phyloP scores from a whole-genome alignment of 192 early-diverging fungal genomes.

The Fimicolochytrium jonesii region DNA sequence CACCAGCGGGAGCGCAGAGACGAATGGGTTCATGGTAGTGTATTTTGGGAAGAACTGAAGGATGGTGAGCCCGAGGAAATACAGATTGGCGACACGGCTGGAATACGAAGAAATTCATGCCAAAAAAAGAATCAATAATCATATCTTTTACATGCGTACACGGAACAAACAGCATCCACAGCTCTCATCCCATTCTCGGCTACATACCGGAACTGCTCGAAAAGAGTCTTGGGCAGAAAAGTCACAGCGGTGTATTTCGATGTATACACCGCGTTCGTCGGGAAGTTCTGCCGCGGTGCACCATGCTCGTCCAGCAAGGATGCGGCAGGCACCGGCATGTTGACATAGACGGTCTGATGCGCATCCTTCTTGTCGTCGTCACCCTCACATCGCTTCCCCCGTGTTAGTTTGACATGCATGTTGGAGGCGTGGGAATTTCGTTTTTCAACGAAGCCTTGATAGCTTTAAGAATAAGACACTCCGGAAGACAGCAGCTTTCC shows the following conservation, averaged over 20 bases:
- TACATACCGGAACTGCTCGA: constrained; percentile 83
- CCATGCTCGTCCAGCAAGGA: constrained; percentile 3
- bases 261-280: constrained; percentile 78
- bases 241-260: constrained; percentile 84
- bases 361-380: too few relatives aligned
- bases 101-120: too few relatives aligned
- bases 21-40: constrained; percentile 69
- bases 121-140: too few relatives aligned
- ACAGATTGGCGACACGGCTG: constrained; percentile 59
- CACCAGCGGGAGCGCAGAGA: constrained; percentile 78
- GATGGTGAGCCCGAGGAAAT: constrained; percentile 79
- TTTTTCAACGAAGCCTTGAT: too few relatives aligned
- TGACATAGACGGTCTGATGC: constrained; percentile 15
- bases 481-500: too few relatives aligned
- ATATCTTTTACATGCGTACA: constrained; percentile 9
- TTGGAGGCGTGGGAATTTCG: too few relatives aligned
- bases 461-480: too few relatives aligned
- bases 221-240: constrained; percentile 89
- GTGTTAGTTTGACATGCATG: too few relatives aligned
- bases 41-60: constrained; percentile 81
- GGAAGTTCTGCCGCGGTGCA: constrained; percentile 39
- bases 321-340: constrained; percentile 12
- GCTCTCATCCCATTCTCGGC: constrained; percentile 47
- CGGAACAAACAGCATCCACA: background rate
- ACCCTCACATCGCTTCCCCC: too few relatives aligned